Evolutionary conservation across 495 filamentous ascomycete genomes (phyloP).

Genomic region (Tetracladium marchalianum): DNA sequence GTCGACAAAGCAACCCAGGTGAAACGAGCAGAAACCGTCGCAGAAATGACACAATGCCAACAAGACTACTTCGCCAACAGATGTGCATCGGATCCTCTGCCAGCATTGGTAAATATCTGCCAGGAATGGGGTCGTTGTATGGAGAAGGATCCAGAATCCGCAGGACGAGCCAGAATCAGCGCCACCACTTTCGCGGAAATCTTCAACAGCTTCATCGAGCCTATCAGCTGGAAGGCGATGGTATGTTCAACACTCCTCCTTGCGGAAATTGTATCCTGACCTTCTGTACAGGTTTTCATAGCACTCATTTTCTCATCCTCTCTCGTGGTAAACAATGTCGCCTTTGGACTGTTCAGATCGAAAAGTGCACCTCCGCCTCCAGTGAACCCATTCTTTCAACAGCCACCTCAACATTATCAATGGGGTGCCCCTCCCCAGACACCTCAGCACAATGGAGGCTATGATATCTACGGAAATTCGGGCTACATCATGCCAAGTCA

Average conservation of each 20-base stretch:
- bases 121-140: constrained; percentile 79
- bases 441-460: constrained; percentile 4
- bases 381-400: constrained; percentile 6
- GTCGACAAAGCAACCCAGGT: constrained; percentile 60
- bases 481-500: constrained; percentile 19
- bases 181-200: constrained; percentile 78
- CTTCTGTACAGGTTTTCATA: constrained; percentile 34
- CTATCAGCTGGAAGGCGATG: constrained; percentile 65
- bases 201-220: constrained; percentile 61
- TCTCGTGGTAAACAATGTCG: constrained; percentile 46
- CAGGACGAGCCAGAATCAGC: constrained; percentile 56
- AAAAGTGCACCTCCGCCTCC: constrained; percentile 24
- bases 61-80: constrained; percentile 61
- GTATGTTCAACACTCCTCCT: constrained; percentile 28
- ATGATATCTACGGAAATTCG: constrained; percentile 8
- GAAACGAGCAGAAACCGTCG: constrained; percentile 51
- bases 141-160: constrained; percentile 56
- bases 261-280: not conserved
- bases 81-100: constrained; percentile 53
- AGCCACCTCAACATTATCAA: constrained; percentile 9
- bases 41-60: constrained; percentile 61
- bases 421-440: constrained; percentile 16
- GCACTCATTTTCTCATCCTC: constrained; percentile 44
- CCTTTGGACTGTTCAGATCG: constrained; percentile 35
- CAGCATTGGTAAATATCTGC: constrained; percentile 64